Evolutionary conservation across 441 rosid species (phyloP).

Genomic region (Adansonia grandidieri): DNA sequence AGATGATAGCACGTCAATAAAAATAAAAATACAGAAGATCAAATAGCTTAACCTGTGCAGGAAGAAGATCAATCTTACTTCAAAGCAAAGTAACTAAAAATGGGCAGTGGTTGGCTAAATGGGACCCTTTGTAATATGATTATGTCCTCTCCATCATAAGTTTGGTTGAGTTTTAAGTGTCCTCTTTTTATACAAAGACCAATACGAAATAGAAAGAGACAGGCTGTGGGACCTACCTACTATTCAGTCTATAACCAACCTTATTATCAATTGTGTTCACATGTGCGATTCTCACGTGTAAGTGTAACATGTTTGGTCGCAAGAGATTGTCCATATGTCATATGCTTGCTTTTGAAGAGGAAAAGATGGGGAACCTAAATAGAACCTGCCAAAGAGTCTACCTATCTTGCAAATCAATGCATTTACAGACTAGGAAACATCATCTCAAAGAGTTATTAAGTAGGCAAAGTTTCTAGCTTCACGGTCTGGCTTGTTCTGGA

Average conservation of each 20-base stretch:
- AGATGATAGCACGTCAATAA: conserved; percentile 6
- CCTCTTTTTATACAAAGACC: conserved; percentile 28
- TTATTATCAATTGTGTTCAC: no score
- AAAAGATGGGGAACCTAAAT: neutral
- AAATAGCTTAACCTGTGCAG: conserved; percentile 18
- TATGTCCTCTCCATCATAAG: conserved; percentile 20
- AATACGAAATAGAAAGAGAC: conserved; percentile 28
- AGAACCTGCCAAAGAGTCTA: conserved; percentile 21
- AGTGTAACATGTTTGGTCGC: no score
- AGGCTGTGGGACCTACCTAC: conserved; percentile 39
- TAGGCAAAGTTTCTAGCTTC: neutral
- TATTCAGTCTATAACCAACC: conserved; percentile 33
- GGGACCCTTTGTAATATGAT: conserved; percentile 29
- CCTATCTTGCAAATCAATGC: conserved; percentile 18
- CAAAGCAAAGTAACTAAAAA: conserved; percentile 29
- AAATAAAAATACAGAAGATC: conserved; percentile 17
- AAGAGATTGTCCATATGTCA: neutral
- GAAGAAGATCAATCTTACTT: conserved; percentile 35
- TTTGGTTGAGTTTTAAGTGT: conserved; percentile 22
- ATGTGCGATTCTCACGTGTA: no score
- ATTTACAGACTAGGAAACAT: neutral
- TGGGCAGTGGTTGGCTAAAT: conserved; percentile 33
- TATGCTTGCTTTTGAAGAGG: neutral
- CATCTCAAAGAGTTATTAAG: neutral
- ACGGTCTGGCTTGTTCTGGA: neutral